These are phyloP conservation scores for Hypoxylon sp. DNA, from an alignment of 2,329 filamentous ascomycete species.

Conservation along the genomic window DNA sequence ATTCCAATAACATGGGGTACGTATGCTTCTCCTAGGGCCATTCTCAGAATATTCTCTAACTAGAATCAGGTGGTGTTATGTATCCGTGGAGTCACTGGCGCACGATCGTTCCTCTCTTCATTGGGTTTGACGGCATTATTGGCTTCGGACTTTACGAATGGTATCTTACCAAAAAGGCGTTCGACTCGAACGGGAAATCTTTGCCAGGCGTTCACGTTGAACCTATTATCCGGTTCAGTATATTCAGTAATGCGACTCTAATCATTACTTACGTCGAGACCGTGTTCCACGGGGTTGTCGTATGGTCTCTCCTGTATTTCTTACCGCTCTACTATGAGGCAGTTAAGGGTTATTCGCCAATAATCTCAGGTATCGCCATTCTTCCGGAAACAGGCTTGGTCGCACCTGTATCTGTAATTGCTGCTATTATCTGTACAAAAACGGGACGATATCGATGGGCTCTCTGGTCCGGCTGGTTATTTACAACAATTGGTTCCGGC, in stretches of 20 bases:
- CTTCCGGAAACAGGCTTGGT: conserved; percentile 26
- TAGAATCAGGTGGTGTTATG: conserved; percentile 18
- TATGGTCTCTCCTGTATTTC: conserved; percentile 31
- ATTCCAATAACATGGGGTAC: conserved; percentile 25
- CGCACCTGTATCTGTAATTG: conserved; percentile 19
- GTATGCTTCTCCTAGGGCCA: background rate
- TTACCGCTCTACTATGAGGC: conserved; percentile 26
- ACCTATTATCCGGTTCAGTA: conserved; percentile 23
- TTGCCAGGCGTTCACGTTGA: conserved; percentile 21
- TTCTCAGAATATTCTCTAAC: conserved; percentile 3
- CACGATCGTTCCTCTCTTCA: conserved; percentile 18
- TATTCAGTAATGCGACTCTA: conserved; percentile 24
- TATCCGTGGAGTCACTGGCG: conserved; percentile 28
- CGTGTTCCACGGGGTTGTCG: conserved; percentile 19
- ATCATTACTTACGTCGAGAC: conserved; percentile 20
- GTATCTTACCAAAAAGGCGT: conserved; percentile 25
- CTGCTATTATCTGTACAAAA: conserved; percentile 13
- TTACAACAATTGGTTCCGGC: conserved; percentile 20
- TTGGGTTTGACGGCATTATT: conserved; percentile 29
- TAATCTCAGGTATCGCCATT: conserved; percentile 24
- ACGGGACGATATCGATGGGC: conserved; percentile 25
- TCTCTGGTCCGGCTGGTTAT: conserved; percentile 27
- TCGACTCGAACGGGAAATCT: conserved; percentile 11
- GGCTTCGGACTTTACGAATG: conserved; percentile 22
- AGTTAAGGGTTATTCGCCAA: conserved; percentile 21